Evolutionary conservation across 257 asterid genomes (phyloP).

Genomic region (Linaria vulgaris): DNA sequence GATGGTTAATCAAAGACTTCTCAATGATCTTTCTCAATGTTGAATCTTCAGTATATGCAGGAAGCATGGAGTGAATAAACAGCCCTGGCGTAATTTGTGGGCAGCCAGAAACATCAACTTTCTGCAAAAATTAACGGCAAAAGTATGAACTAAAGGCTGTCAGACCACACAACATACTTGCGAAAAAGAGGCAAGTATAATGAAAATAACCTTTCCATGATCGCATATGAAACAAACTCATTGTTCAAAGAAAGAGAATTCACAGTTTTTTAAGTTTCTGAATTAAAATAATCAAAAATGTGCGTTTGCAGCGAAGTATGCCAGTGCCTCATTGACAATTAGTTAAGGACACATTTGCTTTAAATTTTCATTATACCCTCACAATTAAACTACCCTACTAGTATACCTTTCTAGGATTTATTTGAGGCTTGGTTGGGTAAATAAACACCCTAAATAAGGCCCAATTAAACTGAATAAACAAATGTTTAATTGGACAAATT

Average conservation of each 20-base stretch:
- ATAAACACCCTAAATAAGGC: no score
- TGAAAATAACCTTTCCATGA: conserved; percentile 8
- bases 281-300: not conserved
- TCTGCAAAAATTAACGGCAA: conserved; percentile 45
- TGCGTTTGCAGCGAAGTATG: not conserved
- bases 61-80: conserved; percentile 59
- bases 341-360: not conserved
- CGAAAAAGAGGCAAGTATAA: not conserved
- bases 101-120: conserved; percentile 75
- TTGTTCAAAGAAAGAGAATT: not conserved
- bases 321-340: conserved; percentile 6
- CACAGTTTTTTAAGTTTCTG: conserved; percentile 6
- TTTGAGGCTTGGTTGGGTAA: no score
- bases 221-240: conserved; percentile 3
- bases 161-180: conserved; percentile 15
- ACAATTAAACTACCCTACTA: no score
- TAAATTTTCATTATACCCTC: not conserved
- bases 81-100: conserved; percentile 57
- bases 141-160: conserved; percentile 29
- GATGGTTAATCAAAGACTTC: conserved; percentile 34
- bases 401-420: no score
- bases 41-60: conserved; percentile 37
- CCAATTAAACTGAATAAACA: no score
- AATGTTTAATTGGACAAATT: no score
- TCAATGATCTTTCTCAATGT: conserved; percentile 39